Evolutionary conservation across 345 rosid genomes (phyloP).

Genomic region (Atalantia buxifolia): DNA sequence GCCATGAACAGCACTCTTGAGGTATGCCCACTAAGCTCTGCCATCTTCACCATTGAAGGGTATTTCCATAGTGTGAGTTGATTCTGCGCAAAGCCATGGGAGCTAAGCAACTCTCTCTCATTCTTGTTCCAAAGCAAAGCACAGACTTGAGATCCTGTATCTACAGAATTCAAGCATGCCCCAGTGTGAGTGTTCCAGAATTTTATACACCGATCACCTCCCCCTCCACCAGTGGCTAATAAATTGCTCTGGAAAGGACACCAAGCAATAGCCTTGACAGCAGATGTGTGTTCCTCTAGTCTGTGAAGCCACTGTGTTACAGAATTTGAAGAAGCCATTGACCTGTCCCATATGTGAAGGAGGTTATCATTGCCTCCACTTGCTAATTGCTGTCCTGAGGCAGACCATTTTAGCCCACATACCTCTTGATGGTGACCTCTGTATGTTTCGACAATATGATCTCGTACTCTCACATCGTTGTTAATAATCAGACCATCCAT

Average conservation of each 20-base stretch:
- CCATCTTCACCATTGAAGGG: slow-evolving; percentile 51
- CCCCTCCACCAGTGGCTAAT: slow-evolving; percentile 59
- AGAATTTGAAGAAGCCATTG: slow-evolving; percentile 36
- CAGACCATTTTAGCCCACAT: slow-evolving; percentile 56
- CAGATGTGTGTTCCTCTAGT: slow-evolving; percentile 51
- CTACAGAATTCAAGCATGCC: slow-evolving; percentile 49
- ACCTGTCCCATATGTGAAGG: slow-evolving; percentile 51
- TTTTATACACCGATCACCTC: slow-evolving; percentile 42
- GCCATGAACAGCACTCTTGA: slow-evolving; percentile 57
- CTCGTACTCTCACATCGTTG: slow-evolving; percentile 46
- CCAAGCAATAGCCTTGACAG: slow-evolving; percentile 62
- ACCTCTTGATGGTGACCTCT: slow-evolving; percentile 49
- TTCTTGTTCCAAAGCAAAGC: slow-evolving; percentile 51
- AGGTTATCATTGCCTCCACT: slow-evolving; percentile 52
- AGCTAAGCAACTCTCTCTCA: slow-evolving; percentile 50
- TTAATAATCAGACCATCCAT: slow-evolving; percentile 44
- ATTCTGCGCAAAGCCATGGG: slow-evolving; percentile 48
- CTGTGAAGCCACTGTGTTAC: slow-evolving; percentile 50
- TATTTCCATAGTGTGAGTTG: slow-evolving; percentile 51
- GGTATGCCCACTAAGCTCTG: slow-evolving; percentile 44
- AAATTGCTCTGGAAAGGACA: slow-evolving; percentile 56
- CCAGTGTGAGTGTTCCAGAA: slow-evolving; percentile 55
- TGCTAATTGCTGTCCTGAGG: slow-evolving; percentile 49
- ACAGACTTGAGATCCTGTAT: slow-evolving; percentile 51
- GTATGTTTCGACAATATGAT: slow-evolving; percentile 43